These are phyloP conservation scores for Phytophthora rubi DNA, from an alignment of 352 stramenopile genomes.

Conservation along the genomic window DNA sequence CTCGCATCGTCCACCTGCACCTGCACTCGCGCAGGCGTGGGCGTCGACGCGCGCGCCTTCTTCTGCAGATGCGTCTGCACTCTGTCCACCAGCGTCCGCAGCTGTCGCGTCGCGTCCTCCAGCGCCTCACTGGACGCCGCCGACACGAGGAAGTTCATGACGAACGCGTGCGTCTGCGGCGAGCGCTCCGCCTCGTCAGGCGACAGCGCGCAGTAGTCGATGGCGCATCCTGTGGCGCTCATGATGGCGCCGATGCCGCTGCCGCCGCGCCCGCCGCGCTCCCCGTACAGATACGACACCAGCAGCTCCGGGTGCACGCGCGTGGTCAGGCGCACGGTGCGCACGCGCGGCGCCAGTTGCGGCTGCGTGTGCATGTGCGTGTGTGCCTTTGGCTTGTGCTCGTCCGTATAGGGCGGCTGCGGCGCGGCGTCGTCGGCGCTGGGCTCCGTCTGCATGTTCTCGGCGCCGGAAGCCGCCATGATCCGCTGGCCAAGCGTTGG, in stretches of 20 bases:
- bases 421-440: slow-evolving; percentile 6
- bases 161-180: slow-evolving; percentile 30
- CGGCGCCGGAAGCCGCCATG: slow-evolving; percentile 26
- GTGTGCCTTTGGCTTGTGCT: neutral
- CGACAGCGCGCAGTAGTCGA: slow-evolving; percentile 73
- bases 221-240: slow-evolving; percentile 50
- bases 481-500: slow-evolving; percentile 25
- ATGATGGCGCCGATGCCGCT: slow-evolving; percentile 58
- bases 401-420: slow-evolving; percentile 14
- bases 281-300: slow-evolving; percentile 65
- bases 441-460: slow-evolving; percentile 20
- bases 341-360: slow-evolving; percentile 39
- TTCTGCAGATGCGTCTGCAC: slow-evolving; percentile 62
- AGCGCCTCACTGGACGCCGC: slow-evolving; percentile 50
- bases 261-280: slow-evolving; percentile 40
- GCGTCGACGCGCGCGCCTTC: slow-evolving; percentile 32
- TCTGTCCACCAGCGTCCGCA: slow-evolving; percentile 53
- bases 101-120: slow-evolving; percentile 49
- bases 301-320: slow-evolving; percentile 58
- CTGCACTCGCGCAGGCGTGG: neutral
- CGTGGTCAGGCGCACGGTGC: slow-evolving; percentile 64
- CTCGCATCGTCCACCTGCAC: slow-evolving; percentile 3
- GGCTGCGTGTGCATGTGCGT: neutral
- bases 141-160: slow-evolving; percentile 70
- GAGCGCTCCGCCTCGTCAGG: slow-evolving; percentile 49